Evolutionary conservation across 345 rosid species (phyloP), one percentile per base, ranked within the genome.

Genomic region (Salix udensis): DNA sequence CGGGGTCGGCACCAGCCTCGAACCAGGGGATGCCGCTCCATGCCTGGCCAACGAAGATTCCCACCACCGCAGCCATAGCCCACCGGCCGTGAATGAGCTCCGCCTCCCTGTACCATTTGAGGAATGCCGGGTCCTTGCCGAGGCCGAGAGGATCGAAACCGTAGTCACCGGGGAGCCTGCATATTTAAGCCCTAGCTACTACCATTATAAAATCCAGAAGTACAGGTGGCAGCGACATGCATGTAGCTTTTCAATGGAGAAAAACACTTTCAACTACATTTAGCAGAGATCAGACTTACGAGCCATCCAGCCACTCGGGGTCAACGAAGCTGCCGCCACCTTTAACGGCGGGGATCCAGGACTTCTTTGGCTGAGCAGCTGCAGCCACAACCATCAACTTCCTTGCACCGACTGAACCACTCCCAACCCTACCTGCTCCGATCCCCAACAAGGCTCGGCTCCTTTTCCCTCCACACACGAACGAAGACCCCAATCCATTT

Each of bases 221-320:
- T n/a, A 0, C 0, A n/a, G 4, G 23, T 55, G 61, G 61, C 6
- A 50, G 55, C 9, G 44, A 40, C 44, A 40, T 40, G 44, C 13
- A 40, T 40, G 44, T 9, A 40, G 44, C 44, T 9, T 40, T 40
- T 40, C 2, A 40, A 40, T 11, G 44, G 44, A 40, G 12, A 40
- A 40, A 40, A 40, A 40, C 3, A 40, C 44, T 40, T 40, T 12
- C 44, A 40, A 10, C 44, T 40, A 40, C 44, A 40, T 40, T 2
- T 40, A 30, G 58, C 11, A 8, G 55, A 60, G 61, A 36, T 61
- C n/a, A 58, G 40, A 88, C 98, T 87, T 87, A 95, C 98, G 99
- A 96, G 89, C 98, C 99, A 73, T 96, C 99, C 31, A 96, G 99
- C 98, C 99, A 96, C 73, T 91, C 99, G 2, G 99, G 98, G 88